Evolutionary conservation across 306 rosid genomes (phyloP), one percentile per base, ranked within the genome.

Genomic region (Vigna radiata): DNA sequence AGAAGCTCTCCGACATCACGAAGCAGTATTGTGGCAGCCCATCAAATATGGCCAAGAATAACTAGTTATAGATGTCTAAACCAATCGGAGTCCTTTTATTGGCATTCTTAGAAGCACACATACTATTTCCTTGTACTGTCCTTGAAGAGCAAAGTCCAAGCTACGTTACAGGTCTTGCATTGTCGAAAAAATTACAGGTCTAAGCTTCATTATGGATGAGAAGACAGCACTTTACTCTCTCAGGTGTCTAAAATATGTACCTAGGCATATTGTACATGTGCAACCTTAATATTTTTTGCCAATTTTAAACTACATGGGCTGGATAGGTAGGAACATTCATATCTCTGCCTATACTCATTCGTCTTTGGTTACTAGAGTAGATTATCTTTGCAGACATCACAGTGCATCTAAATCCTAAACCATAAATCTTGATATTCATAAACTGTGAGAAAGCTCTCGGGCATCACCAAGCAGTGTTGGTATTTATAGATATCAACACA

Each of bases 101-200:
- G 67, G 48, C 50, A 70, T 13, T 12, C 25, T 13, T 27, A 58
- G 17, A 31, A 4, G 72, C 43, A 48, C 72, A 53, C 33, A 29
- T 54, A 27, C 8, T 46, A 47, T 54, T 64, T 37, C n/a, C 54
- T 2, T 16, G 49, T 23, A 76, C 27, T 9, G 43, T 70, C 7
- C 47, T 47, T 44, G 48, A 44, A 58, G 63, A 27, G 62, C 74
- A 72, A 27, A 64, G 61, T 27, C 56, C 31, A 76, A 41, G 25
- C 47, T 62, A 64, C 59, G 25, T 17, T 7, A 27, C 11, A 54
- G 21, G 10, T 53, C 36, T 56, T 43, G 3, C 67, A 9, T 60
- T 49, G 59, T 25, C 53, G 46, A 66, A 80, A 50, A 37, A 69
- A 71, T 8, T 41, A 41, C 46, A 9, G 46, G 46, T 41, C 46